Conservation (phyloP, 129 eudicot genomes). For the sunflower (Helianthus annuus) region DNA sequence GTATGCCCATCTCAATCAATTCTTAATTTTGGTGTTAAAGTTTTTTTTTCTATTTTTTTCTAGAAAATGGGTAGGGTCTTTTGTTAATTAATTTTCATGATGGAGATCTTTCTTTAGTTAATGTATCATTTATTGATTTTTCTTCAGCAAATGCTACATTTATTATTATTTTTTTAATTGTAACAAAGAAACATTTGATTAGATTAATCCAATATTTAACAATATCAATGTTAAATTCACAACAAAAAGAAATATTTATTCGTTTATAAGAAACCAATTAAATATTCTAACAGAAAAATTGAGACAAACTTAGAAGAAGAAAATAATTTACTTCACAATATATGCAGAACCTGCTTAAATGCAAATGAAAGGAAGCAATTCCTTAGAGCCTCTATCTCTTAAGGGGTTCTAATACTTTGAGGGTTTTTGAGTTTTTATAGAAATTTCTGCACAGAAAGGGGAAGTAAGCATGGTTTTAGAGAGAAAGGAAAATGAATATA, state of each 20-base stretch:
- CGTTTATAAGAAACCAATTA: not conserved
- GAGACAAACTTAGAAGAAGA: not conserved
- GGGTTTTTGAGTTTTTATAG: no score
- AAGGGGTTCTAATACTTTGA: no score
- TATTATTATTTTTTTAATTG: not conserved
- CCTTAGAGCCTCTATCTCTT: no score
- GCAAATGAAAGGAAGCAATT: no score
- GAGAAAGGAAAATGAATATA: no score
- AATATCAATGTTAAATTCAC: no score
- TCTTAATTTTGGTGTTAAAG: not conserved
- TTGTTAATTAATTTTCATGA: not conserved
- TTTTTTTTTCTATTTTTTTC: not conserved
- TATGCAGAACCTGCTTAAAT: no score
- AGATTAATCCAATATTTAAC: no score
- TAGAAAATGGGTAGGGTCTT: not conserved
- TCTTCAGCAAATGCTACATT: not conserved
- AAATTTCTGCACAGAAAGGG: no score
- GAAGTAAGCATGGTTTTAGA: no score
- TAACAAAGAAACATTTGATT: no score
- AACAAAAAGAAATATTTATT: no score
- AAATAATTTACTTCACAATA: not conserved
- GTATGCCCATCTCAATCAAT: slow-evolving; percentile 21
- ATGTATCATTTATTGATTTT: not conserved
- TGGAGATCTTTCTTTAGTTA: not conserved
- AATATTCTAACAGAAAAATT: not conserved